Conservation (phyloP, 768 basidiomycete species). For the Russula emetica region DNA sequence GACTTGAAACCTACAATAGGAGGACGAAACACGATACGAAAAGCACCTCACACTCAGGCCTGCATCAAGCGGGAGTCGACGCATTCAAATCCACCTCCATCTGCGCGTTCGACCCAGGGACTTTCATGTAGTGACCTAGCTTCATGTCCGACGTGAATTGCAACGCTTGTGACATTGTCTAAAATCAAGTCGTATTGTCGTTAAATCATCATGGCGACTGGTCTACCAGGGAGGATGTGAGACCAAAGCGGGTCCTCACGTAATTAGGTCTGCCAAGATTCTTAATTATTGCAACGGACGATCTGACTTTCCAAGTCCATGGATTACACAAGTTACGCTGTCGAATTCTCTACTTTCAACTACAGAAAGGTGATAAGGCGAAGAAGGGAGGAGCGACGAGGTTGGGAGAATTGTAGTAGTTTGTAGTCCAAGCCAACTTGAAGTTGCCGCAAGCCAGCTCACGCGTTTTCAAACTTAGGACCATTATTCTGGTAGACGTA, state of each 20-base stretch:
- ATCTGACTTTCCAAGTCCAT: neutral
- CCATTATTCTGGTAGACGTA: conserved; percentile 66
- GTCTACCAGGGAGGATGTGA: conserved; percentile 54
- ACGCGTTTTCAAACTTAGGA: conserved; percentile 29
- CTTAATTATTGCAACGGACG: too few relatives aligned
- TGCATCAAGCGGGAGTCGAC: conserved; percentile 50
- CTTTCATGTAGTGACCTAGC: conserved; percentile 70
- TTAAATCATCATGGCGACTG: conserved; percentile 70
- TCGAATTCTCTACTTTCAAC: neutral
- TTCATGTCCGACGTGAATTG: conserved; percentile 75
- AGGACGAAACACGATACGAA: neutral
- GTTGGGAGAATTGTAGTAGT: neutral
- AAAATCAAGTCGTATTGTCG: neutral
- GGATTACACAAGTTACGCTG: neutral
- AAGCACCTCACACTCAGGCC: neutral
- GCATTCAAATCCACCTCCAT: conserved; percentile 77
- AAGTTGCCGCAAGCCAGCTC: neutral
- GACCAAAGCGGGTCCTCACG: too few relatives aligned
- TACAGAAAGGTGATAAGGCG: neutral
- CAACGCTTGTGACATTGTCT: conserved; percentile 45
- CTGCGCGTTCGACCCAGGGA: conserved; percentile 43
- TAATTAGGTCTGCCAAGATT: too few relatives aligned
- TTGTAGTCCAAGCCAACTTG: neutral
- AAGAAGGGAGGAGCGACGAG: neutral
- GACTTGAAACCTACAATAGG: too few relatives aligned